Evolutionary conservation across 352 stramenopile genomes (phyloP), one percentile per base, ranked within the genome.

Genomic region (Globisporangium uncinulatum): DNA sequence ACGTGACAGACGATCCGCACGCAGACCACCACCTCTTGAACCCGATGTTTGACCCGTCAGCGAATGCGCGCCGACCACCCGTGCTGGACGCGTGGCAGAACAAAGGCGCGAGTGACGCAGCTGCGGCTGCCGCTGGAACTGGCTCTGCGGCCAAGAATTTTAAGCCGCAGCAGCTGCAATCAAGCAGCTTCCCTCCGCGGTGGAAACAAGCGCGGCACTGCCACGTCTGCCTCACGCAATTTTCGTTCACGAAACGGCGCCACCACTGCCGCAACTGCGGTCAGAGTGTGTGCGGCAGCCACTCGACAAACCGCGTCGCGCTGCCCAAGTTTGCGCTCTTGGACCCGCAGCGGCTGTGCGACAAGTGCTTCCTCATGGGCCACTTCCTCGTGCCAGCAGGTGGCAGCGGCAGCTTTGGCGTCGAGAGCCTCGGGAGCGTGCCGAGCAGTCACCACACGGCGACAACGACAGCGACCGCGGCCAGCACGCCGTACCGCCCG

Each of bases 241-340:
- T 90, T 66, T 73, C 73, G 46, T 44, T 59, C 51, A 72, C 86
- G 43, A 86, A 86, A 53, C 83, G 83, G n/a, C 79, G 83, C 49
- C 83, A 92, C 62, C 83, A 92, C 64, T 92, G 83, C 65, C 78
- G 83, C 17, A 89, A 89, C 62, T 92, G 83, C 63, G 83, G 83
- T 7, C 74, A 88, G 57, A 89, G 78, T 45, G 81, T 89, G 11
- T 91, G 81, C 62, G 73, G 66, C 44, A 76, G 74, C 48, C 81
- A 91, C 62, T 89, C 82, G 58, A 89, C 73, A 32, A 88, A 92
- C 73, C 79, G 82, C 54, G 79, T 92, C 34, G 71, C 82, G 55
- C 62, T 92, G 61, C 77, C 77, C 46, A 87, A 89, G 54, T 92
- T 87, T 58, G 77, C 66, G 17, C 69, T 92, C 13, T 69, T 71